Percentiles rank a stretch among this genome's conserved stretches.
These are phyloP conservation scores for Vitis hybrid DNA, from an alignment of 177 flowering plant genomes.

Conservation along the genomic window DNA sequence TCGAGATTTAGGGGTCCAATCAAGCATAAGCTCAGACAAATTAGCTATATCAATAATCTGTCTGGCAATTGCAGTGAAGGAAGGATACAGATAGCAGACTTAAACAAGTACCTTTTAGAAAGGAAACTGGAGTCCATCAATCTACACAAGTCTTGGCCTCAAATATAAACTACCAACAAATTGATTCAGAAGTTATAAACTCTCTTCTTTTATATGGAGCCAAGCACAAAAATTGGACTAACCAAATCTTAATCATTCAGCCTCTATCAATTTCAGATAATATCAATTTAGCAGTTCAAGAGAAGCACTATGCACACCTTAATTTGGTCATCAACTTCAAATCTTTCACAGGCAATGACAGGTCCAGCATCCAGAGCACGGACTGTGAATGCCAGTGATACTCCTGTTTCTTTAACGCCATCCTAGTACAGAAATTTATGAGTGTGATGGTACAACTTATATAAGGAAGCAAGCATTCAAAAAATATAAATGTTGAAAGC, in stretches of 20 bases:
- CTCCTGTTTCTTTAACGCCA: constrained; percentile 94
- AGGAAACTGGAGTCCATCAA: not conserved
- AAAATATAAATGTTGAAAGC: not conserved
- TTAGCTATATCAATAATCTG: too few species aligned
- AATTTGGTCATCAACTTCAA: constrained; percentile 72
- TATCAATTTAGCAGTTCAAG: not conserved
- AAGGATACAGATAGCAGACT: too few species aligned
- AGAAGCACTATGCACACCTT: constrained; percentile 47
- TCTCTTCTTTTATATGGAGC: too few species aligned
- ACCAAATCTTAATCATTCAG: not conserved
- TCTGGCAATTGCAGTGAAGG: too few species aligned
- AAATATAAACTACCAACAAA: too few species aligned
- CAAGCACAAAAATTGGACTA: too few species aligned
- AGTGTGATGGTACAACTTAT: not conserved
- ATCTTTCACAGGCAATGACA: constrained; percentile 63
- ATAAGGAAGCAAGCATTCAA: not conserved
- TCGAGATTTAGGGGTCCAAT: too few species aligned
- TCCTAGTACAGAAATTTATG: constrained; percentile 44
- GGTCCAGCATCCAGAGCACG: constrained; percentile 97
- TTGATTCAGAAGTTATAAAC: too few species aligned
- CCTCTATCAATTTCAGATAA: not conserved
- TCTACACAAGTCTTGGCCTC: too few species aligned
- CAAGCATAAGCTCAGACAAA: too few species aligned
- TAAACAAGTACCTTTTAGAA: not conserved
- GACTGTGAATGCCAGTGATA: constrained; percentile 83